Evolutionary conservation across 2,329 filamentous ascomycete genomes (phyloP).

Genomic region (Venturiaceae sp.): DNA sequence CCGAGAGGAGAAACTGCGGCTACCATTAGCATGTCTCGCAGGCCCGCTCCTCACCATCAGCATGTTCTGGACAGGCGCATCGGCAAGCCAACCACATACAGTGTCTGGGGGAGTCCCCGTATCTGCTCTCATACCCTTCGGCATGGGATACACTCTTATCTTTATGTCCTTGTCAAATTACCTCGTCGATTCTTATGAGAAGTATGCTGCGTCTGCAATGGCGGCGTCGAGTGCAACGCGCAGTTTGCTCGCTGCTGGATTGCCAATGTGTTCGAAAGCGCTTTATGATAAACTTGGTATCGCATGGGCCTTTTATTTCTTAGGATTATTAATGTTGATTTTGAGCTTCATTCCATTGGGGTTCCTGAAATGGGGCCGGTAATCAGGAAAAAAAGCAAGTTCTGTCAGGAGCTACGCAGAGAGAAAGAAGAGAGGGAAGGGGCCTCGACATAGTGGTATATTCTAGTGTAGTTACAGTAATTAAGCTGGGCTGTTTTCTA

Average conservation of each 20-base stretch:
- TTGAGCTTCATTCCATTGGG: conserved; percentile 27
- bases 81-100: neutral
- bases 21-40: neutral
- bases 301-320: conserved; percentile 28
- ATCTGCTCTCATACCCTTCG: conserved; percentile 21
- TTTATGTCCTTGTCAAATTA: conserved; percentile 17
- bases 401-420: neutral
- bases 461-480: neutral
- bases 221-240: conserved; percentile 50
- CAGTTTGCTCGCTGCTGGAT: conserved; percentile 46
- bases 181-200: conserved; percentile 10
- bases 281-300: conserved; percentile 24
- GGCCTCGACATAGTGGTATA: neutral
- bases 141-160: conserved; percentile 17
- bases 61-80: conserved; percentile 5
- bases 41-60: neutral
- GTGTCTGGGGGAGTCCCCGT: conserved; percentile 27
- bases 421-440: neutral
- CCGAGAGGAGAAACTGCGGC: neutral
- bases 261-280: conserved; percentile 46
- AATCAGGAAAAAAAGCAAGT: neutral
- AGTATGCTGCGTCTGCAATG: conserved; percentile 45
- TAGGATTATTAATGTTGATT: conserved; percentile 27
- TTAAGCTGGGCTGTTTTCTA: neutral
- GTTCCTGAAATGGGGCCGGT: conserved; percentile 16